Evolutionary conservation across 805 yeast genomes (phyloP), one percentile per base, ranked within the genome.

Genomic region (Kazachstania psychrophila): DNA sequence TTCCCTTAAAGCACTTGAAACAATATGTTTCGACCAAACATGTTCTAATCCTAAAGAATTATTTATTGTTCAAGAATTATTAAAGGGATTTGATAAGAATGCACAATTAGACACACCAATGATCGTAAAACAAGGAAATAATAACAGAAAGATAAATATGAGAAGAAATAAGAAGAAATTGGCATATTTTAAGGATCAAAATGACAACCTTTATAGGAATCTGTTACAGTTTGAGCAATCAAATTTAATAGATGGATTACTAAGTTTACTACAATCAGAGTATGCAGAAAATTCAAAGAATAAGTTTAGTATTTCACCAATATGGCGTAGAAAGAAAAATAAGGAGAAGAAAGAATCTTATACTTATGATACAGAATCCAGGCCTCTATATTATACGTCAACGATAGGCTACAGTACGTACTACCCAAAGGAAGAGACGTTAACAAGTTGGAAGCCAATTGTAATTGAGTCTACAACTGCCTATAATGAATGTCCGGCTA

Each of bases 351-450:
- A 24, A 17, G 28, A 24, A 5, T 12, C 26, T 8, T 20, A 20
- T 22, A 30, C 33, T 22, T 13, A 4, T 5, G 11, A 8, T n/a
- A 24, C 28, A 8, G n/a, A 12, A 12, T 17, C 22, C 6, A 14
- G 25, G 16, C 35, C 42, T 11, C 23, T 36, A 7, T 24, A 32
- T 19, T 37, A 39, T 13, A 45, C 48, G 2, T 31, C 40, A 18
- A 45, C 49, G 9, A 23, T 39, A 19, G 33, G 28, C n/a, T 39
- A 33, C 30, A 43, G 46, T 2, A 35, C 43, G 8, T 45, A 43
- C 18, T 28, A 34, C n/a, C 45, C 48, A 2, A 43, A 30, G 15
- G 42, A 39, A 31, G 32, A 34, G 27, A 43, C 42, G 1, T 28
- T 24, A 24, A 38, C 46, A 5, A 36, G 32, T 30, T 41, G 44